Evolutionary conservation across 2,329 filamentous ascomycete genomes (phyloP), one percentile per base, ranked within the genome.

Genomic region (Hymenoscyphus occultus): DNA sequence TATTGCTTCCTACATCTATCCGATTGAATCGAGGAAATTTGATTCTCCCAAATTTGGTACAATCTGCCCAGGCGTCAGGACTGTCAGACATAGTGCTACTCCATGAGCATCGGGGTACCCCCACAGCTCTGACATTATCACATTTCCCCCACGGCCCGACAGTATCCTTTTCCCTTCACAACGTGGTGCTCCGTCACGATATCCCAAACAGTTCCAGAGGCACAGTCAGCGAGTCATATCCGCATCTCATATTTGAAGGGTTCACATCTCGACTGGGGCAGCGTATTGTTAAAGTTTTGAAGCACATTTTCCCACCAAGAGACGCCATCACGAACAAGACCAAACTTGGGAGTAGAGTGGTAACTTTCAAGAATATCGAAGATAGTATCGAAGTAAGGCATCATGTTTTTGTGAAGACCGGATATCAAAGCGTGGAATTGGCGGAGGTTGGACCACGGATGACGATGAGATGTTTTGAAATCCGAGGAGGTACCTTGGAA

Each of bases 381-480:
- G 93, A 98, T 66, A 88, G 90, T 66, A 96, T 98, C 61, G 94
- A 99, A 78, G 90, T 99, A 57, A 86, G 95, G 3, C 92, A 96
- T 76, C 90, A 93, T 76, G 93, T 99, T 1, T 99, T 97, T 75
- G 94, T 99, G 19, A 89, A 91, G 76, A 98, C 95, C 0, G 90
- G 91, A 0, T 95, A 94, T 75, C 89, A 96, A 74, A 91, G 90
- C 65, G 92, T 98, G 2, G 93, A 96, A 77, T 79, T 97, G 72
- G 89, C 91, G 14, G 93, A 97, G 77, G 92, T 96, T 60, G 93
- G 94, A 0, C 95, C 95, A 1, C 84, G 95, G 64, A 97, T 98
- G 92, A 97, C 93, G n/a, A 95, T 98, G 92, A 84, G 92, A 71
- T 81, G 93, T 62, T 99, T 98, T 75, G 92, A 98, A 80, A 97